Evolutionary conservation across 2,329 filamentous ascomycete genomes (phyloP).

Genomic region (Metarhizium anisopliae): DNA sequence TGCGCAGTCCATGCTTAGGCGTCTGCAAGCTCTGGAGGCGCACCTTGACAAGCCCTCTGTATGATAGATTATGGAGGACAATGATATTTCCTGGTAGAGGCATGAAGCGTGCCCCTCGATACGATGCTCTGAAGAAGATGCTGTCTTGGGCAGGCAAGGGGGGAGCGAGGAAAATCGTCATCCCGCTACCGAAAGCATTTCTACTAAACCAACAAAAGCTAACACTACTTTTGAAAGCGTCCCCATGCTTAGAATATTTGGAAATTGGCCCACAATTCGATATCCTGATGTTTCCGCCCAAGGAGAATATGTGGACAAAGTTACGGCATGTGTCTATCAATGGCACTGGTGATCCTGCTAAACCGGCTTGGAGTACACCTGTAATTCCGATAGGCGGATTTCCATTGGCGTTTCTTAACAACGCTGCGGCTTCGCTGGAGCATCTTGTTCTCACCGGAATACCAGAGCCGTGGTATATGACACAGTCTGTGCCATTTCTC

Average conservation of each 20-base stretch:
- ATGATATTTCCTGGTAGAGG: constrained; percentile 17
- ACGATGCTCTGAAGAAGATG: constrained; percentile 18
- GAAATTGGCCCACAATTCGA: constrained; percentile 11
- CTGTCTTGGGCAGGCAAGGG: constrained; percentile 23
- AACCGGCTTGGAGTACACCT: constrained; percentile 5
- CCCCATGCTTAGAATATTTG: constrained; percentile 18
- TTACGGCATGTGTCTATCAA: constrained; percentile 8
- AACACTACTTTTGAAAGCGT: constrained; percentile 15
- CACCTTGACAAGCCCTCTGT: constrained; percentile 19
- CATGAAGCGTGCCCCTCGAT: constrained; percentile 14
- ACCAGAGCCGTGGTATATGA: constrained; percentile 11
- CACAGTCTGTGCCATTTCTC: constrained; percentile 11
- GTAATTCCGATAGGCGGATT: constrained; percentile 3
- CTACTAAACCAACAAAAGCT: constrained; percentile 21
- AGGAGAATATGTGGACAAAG: constrained; percentile 6
- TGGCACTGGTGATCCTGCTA: constrained; percentile 4
- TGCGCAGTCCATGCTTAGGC: constrained; percentile 19
- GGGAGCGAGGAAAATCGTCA: constrained; percentile 17
- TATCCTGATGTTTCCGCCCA: constrained; percentile 2
- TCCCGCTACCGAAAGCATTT: constrained; percentile 17
- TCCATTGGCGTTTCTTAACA: constrained; percentile 9
- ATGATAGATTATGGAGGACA: constrained; percentile 21
- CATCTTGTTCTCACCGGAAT: constrained; percentile 14
- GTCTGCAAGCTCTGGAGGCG: constrained; percentile 24
- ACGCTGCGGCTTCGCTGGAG: constrained; percentile 10